phyloP scores from a whole-genome alignment of 2,329 filamentous ascomycete genomes.

The Trichoderma atroviride region DNA sequence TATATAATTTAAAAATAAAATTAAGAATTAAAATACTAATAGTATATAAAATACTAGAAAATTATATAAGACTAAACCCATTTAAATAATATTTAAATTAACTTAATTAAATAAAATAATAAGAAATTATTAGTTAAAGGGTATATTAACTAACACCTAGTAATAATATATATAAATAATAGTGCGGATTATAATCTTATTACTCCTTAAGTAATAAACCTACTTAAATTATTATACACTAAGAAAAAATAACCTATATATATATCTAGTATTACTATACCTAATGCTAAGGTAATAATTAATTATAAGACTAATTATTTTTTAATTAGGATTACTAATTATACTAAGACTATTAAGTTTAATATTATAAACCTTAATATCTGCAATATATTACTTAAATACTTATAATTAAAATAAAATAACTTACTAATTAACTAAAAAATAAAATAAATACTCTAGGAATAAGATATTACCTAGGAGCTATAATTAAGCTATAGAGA shows the following conservation, averaged over 20 bases:
- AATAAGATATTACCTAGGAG: neutral
- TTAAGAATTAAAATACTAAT: too few species aligned
- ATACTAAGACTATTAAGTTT: neutral
- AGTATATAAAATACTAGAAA: too few species aligned
- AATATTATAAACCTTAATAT: neutral
- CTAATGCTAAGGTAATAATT: too few species aligned
- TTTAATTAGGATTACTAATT: too few species aligned
- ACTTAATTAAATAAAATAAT: too few species aligned
- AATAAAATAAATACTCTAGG: too few species aligned
- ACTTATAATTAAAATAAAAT: neutral
- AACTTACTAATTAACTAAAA: neutral
- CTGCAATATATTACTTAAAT: neutral
- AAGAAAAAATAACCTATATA: too few species aligned
- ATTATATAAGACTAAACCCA: too few species aligned
- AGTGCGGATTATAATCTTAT: neutral
- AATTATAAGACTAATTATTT: too few species aligned
- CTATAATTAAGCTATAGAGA: neutral
- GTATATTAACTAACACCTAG: neutral
- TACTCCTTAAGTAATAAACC: neutral
- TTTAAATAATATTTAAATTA: too few species aligned
- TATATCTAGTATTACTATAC: too few species aligned
- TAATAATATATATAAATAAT: neutral
- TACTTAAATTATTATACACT: neutral
- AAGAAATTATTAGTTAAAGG: neutral
- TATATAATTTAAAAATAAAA: neutral